Base-by-base conservation (phyloP, 2,329 filamentous ascomycete genomes). In the Laburnicola sp. region DNA sequence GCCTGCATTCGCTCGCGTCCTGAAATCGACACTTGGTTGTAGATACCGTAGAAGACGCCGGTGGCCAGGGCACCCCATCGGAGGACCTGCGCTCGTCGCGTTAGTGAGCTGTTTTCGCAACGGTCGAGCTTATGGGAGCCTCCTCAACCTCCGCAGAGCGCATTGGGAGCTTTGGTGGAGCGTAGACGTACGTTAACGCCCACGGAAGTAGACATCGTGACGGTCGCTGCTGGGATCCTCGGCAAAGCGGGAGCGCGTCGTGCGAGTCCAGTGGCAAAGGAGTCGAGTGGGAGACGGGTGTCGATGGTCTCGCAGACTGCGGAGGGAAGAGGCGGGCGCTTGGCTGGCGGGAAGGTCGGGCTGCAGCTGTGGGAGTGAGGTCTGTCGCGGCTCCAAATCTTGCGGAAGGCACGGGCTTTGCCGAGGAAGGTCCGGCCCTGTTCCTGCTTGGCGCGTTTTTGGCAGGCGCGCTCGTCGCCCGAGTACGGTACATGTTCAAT, bases 1-100 rank as follows among this genome's bases (percentile, higher is more conserved):
- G 66, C 86, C 84, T 63, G 86, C 81, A 82, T 77, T 78, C 86
- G 88, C 71, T 91, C 85, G 68, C 83, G 76, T 50, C 88, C 76
- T 64, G 79, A 86, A 76, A 99, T 87, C 57, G 85, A 83, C 71
- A 87, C 82, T 81, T 99, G 94, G 81, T 96, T 93, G 77, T 87
- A 89, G 81, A 96, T 86, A 75, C 94, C 94, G 81, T 99, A 99
- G 79, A 96, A 87, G 74, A 97, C 80, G 74, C 94, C 94, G 70
- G 91, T 82, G 71, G 86, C 89, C 64, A 99, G 89, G 74, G 92
- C 92, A 72, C 91, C 93, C 84, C 93, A 99, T 79, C 94, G 92
- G 76, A 97, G 85, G 76, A 99, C 93, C 94, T 99, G 76, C 50
- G 39, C 45, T 49, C 47, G 56, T 57, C 38, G 27, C 21, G 46